phyloP scores from a whole-genome alignment of 768 basidiomycete genomes.

The Rhizopogon sp. region DNA sequence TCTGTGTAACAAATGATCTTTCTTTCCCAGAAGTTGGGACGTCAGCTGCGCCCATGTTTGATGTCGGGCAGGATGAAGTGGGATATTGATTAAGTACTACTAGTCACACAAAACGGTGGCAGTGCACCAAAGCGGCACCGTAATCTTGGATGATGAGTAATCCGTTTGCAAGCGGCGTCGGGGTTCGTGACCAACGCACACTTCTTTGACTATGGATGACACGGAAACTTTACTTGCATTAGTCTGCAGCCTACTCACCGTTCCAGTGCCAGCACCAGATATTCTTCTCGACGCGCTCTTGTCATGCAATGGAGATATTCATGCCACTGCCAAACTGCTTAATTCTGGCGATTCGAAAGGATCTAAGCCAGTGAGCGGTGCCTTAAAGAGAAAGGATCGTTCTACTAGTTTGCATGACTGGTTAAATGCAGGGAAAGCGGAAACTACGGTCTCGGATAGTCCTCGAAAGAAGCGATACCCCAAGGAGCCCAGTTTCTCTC shows the following conservation, averaged over 20 bases:
- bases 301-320: conserved; percentile 49
- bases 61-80: background rate
- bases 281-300: conserved; percentile 57
- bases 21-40: background rate
- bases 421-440: conserved; percentile 32
- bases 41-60: background rate
- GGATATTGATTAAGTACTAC: background rate
- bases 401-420: conserved; percentile 46
- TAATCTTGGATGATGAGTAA: too few species aligned
- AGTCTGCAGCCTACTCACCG: conserved; percentile 52
- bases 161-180: background rate
- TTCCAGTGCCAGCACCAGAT: conserved; percentile 29
- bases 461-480: conserved; percentile 12
- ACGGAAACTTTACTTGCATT: conserved; percentile 68
- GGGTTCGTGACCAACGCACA: background rate
- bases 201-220: conserved; percentile 31
- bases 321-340: conserved; percentile 42
- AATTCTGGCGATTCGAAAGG: conserved; percentile 17
- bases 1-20: background rate
- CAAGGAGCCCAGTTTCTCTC: conserved; percentile 6
- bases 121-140: too few species aligned
- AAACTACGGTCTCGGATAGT: background rate
- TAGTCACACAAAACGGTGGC: too few species aligned
- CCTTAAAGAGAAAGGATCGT: conserved; percentile 45
- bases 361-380: conserved; percentile 8